These are phyloP conservation scores for Scheffersomyces illinoinensis DNA, from an alignment of 1,139 yeast genomes.

Conservation along the genomic window DNA sequence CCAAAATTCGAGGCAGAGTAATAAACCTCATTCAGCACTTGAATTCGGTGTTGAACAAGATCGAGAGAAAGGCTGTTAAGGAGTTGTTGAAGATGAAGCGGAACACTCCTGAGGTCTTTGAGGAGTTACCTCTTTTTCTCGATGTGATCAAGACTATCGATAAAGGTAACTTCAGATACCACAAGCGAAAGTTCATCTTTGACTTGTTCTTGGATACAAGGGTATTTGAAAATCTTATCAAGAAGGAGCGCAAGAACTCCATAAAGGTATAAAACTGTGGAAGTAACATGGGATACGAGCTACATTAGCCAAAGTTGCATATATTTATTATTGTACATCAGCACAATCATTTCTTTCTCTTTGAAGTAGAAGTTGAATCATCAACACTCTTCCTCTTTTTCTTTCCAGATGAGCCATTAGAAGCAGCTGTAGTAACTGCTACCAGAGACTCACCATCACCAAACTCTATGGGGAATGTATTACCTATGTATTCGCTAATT, in stretches of 20 bases:
- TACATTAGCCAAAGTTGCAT: neutral
- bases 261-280: neutral
- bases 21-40: constrained; percentile 56
- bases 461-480: constrained; percentile 3
- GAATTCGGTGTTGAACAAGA: constrained; percentile 64
- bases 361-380: neutral
- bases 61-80: constrained; percentile 66
- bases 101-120: constrained; percentile 56
- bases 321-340: neutral
- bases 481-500: constrained; percentile 9
- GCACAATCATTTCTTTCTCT: neutral
- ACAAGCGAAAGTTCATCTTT: constrained; percentile 58
- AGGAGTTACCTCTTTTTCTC: constrained; percentile 55
- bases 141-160: constrained; percentile 66
- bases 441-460: neutral
- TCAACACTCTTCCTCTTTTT: neutral
- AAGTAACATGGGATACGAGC: neutral
- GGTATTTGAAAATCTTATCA: constrained; percentile 55
- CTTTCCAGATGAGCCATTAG: neutral
- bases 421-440: neutral
- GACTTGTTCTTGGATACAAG: constrained; percentile 60
- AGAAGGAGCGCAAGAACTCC: constrained; percentile 36
- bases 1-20: constrained; percentile 8
- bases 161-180: constrained; percentile 58
- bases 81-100: constrained; percentile 59